A percentile compares a stretch with the other conserved stretches of the same genome.
Conservation (phyloP, 352 stramenopile species). For the Phytophthora fragariae region DNA sequence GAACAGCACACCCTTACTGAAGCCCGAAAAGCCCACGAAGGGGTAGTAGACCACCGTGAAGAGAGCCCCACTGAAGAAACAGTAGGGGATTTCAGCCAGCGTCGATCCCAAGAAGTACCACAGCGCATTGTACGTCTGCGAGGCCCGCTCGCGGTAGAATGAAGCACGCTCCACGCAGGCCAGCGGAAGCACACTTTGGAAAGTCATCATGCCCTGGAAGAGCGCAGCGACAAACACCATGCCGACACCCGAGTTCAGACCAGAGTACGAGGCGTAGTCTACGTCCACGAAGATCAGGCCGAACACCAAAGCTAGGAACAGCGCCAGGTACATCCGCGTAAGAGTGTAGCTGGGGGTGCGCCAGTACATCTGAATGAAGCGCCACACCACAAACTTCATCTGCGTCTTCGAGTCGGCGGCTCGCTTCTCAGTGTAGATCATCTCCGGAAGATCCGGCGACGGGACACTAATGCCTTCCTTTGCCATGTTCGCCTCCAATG, state of each 20-base stretch:
- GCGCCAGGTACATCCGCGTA: slow-evolving; percentile 56
- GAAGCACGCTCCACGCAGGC: slow-evolving; percentile 65
- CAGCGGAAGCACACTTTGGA: slow-evolving; percentile 72
- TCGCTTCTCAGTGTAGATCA: slow-evolving; percentile 40
- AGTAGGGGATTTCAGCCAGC: slow-evolving; percentile 71
- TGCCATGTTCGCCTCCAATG: slow-evolving; percentile 20
- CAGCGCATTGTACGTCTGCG: slow-evolving; percentile 79
- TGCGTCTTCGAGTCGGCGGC: slow-evolving; percentile 30
- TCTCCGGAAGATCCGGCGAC: slow-evolving; percentile 22
- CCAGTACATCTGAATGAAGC: slow-evolving; percentile 53
- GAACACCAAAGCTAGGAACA: slow-evolving; percentile 74
- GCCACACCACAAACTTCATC: slow-evolving; percentile 40
- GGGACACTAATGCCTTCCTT: background rate
- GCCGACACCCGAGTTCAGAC: slow-evolving; percentile 54
- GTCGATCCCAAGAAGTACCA: slow-evolving; percentile 63
- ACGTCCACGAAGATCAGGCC: slow-evolving; percentile 60
- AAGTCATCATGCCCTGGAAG: slow-evolving; percentile 72
- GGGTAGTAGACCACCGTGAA: slow-evolving; percentile 50
- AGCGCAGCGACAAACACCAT: slow-evolving; percentile 66
- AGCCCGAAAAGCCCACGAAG: slow-evolving; percentile 34
- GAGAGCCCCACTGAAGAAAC: slow-evolving; percentile 44
- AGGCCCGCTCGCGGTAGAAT: slow-evolving; percentile 85
- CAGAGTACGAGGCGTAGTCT: slow-evolving; percentile 45
- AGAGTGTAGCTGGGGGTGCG: slow-evolving; percentile 77
- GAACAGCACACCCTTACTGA: slow-evolving; percentile 8